Conservation (phyloP, 2,329 filamentous ascomycete genomes). For the Reticulascus tulasneorum region DNA sequence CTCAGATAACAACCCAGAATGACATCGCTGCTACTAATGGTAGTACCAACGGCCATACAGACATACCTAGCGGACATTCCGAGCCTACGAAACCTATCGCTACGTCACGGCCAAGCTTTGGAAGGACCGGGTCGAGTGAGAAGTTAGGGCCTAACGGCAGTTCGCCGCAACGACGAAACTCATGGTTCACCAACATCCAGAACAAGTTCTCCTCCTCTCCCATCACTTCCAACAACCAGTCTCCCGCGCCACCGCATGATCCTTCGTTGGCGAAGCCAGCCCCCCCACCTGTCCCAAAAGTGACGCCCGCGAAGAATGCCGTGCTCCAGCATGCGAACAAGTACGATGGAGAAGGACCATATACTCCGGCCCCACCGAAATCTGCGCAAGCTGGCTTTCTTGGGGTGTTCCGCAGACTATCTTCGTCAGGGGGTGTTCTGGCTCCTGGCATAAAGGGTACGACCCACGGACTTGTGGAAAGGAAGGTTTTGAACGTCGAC, state of each 20-base stretch:
- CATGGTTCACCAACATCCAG: constrained; percentile 91
- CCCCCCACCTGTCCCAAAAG: constrained; percentile 34
- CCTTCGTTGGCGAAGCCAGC: no score
- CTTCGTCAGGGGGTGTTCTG: constrained; percentile 56
- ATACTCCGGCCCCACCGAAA: constrained; percentile 72
- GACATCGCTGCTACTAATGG: constrained; percentile 6
- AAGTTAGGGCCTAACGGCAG: constrained; percentile 24
- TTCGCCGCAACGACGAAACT: constrained; percentile 58
- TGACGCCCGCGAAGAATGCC: constrained; percentile 51
- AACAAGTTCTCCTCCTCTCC: constrained; percentile 77
- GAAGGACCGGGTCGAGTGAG: constrained; percentile 27
- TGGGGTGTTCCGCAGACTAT: constrained; percentile 77
- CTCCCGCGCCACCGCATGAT: constrained; percentile 26
- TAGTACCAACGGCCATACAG: constrained; percentile 6
- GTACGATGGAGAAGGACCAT: constrained; percentile 59
- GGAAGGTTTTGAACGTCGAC: constrained; percentile 82
- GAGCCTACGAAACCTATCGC: constrained; percentile 23
- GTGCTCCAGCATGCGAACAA: constrained; percentile 55
- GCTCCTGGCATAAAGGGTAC: constrained; percentile 41
- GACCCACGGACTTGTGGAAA: constrained; percentile 70
- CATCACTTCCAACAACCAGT: constrained; percentile 28
- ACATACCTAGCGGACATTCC: constrained; percentile 3
- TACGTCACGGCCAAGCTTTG: constrained; percentile 22
- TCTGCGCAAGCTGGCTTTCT: constrained; percentile 68
- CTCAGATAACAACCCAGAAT: constrained; percentile 6